Conservation (phyloP, 345 rosid species). For the Rhodamnia rubescens region DNA sequence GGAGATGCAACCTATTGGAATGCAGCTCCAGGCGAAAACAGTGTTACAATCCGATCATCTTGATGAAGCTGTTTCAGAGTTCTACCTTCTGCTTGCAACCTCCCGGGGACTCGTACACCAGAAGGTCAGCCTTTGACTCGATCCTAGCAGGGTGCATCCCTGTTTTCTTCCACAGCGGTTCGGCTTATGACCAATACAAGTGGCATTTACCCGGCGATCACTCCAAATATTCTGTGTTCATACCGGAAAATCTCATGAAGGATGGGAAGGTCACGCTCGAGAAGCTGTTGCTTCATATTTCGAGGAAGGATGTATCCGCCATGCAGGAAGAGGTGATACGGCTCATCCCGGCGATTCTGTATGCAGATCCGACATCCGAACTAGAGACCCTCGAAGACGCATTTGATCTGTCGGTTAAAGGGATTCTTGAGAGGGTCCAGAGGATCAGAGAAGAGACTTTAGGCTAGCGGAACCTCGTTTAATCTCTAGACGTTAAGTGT, state of each 20-base stretch:
- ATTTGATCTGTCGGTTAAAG: constrained; percentile 57
- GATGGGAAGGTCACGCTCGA: constrained; percentile 43
- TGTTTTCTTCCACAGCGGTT: constrained; percentile 82
- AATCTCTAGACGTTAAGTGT: neutral
- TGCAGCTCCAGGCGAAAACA: constrained; percentile 24
- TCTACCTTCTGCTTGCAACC: constrained; percentile 76
- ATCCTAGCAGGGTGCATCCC: constrained; percentile 82
- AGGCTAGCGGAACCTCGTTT: neutral
- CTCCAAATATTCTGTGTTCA: constrained; percentile 46
- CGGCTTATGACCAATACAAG: constrained; percentile 66
- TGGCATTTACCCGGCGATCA: constrained; percentile 77
- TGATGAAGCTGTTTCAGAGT: constrained; percentile 47
- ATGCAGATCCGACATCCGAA: constrained; percentile 43
- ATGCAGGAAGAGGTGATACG: constrained; percentile 59
- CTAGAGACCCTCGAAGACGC: constrained; percentile 56
- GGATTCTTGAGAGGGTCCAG: constrained; percentile 47
- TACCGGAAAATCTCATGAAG: constrained; percentile 34
- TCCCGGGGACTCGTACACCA: constrained; percentile 70
- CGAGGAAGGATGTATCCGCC: constrained; percentile 12
- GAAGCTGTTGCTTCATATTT: constrained; percentile 27
- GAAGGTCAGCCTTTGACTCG: constrained; percentile 75
- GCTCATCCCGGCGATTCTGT: constrained; percentile 48
- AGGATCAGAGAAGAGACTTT: constrained; percentile 17
- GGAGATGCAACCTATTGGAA: constrained; percentile 46
- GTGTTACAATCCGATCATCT: constrained; percentile 31